Evolutionary conservation across 441 rosid species (phyloP), one percentile per base, ranked within the genome.

Genomic region (Adansonia grandidieri): DNA sequence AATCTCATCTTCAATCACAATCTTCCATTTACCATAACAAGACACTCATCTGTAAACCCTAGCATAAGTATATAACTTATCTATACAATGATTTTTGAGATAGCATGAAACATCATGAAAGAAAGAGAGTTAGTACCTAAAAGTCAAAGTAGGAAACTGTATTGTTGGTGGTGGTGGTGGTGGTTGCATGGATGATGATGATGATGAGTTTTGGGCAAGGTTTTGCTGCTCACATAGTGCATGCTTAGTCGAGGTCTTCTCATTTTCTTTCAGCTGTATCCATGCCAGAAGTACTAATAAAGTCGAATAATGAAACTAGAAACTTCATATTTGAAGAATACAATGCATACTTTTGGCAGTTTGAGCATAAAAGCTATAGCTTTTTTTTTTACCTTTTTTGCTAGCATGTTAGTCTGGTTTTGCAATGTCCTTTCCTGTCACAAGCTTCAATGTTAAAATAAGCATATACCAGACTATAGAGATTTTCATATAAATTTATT

Each of bases 371-470:
- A 63, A 63, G 68, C 15, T 4, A 2, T 9, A 24, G 28, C 28
- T 24, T 24, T 24, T 24, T 5, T 53, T 10, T 13, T 74, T 76
- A 91, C 95, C 90, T 88, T 77, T 74, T 88, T 86, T 19, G 71
- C 74, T 5, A 91, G 81, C 73, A 61, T 65, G 76, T 72, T 84
- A 71, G 88, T 91, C 15, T 88, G 88, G 62, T 87, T 86, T 74
- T 79, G 84, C 76, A 91, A 22, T 7, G 78, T 32, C 78, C 66
- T 91, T 50, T 84, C 91, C 93, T 90, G 92, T 44, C 53, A 81
- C 24, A 19, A 82, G 6, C 22, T 20, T 76, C 67, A 28, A 2
- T n/a, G 56, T 83, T 47, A 80, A 63, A 65, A 32, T 9, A n/a
- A n/a, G 13, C 11, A 48, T 50, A 24, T 7, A 0, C 54, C n/a